Evolutionary conservation across 306 rosid genomes (phyloP).

Genomic region (Dalbergia cochinchinensis): DNA sequence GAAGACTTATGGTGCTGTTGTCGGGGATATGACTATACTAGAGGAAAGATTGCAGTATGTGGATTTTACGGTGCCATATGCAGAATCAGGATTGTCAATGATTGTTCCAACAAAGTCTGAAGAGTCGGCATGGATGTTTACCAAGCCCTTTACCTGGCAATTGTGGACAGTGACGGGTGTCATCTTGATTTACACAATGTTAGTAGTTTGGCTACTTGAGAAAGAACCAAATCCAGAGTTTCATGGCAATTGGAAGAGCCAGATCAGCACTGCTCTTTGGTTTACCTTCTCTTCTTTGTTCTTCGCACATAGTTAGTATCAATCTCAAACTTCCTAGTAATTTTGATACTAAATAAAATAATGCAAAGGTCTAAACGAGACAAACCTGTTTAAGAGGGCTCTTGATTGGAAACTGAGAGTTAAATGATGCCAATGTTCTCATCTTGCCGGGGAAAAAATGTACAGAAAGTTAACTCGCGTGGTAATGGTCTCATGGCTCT

Average conservation of each 20-base stretch:
- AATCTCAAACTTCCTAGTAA: conserved; percentile 23
- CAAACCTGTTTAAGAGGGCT: background rate
- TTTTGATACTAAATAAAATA: conserved; percentile 13
- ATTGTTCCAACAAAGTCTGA: conserved; percentile 57
- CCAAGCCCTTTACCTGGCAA: conserved; percentile 68
- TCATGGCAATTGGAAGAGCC: conserved; percentile 59
- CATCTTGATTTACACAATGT: conserved; percentile 63
- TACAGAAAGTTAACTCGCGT: conserved; percentile 57
- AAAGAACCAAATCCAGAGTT: conserved; percentile 61
- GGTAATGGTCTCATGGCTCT: conserved; percentile 67
- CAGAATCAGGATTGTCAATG: conserved; percentile 74
- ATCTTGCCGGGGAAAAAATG: conserved; percentile 59
- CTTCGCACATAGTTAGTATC: conserved; percentile 76
- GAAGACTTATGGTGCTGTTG: conserved; percentile 68
- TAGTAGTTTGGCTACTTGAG: conserved; percentile 71
- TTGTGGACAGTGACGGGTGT: conserved; percentile 59
- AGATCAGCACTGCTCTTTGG: conserved; percentile 72
- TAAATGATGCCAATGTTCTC: background rate
- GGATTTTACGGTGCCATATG: conserved; percentile 77
- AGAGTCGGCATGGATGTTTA: conserved; percentile 67
- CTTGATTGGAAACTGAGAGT: background rate
- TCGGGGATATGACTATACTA: conserved; percentile 74
- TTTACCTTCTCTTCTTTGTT: conserved; percentile 76
- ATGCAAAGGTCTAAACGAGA: background rate
- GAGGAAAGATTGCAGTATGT: conserved; percentile 59